Percentiles rank a stretch among this genome's conserved stretches.
Evolutionary conservation across 768 basidiomycete genomes (phyloP).

Genomic region (Lentinula lateritia): DNA sequence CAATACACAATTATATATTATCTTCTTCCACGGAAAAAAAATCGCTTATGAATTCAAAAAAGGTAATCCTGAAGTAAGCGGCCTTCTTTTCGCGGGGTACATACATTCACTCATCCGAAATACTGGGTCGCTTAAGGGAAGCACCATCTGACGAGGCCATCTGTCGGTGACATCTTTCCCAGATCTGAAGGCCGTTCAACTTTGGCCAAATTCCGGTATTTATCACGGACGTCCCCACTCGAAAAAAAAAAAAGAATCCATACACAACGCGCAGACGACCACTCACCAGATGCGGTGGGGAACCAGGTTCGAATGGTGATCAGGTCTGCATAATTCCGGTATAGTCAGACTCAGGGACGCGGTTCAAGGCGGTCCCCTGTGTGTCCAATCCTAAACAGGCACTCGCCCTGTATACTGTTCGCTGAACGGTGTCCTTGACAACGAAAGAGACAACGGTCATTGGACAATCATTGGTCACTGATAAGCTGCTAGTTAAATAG

Average conservation of each 20-base stretch:
- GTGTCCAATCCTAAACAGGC: neutral
- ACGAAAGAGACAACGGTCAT: neutral
- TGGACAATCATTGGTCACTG: neutral
- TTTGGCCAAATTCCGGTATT: neutral
- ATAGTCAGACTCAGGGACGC: neutral
- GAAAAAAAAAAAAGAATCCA: neutral
- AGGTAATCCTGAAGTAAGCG: neutral
- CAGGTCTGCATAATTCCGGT: too few species aligned
- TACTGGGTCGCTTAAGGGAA: neutral
- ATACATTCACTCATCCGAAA: neutral
- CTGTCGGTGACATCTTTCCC: neutral
- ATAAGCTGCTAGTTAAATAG: neutral
- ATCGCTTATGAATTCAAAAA: neutral
- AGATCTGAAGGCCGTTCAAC: neutral
- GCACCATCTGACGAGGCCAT: neutral
- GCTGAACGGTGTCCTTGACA: neutral
- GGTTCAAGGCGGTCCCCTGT: neutral
- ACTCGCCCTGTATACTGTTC: neutral
- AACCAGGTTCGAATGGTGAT: too few species aligned
- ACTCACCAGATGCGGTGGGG: too few species aligned
- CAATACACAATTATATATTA: neutral
- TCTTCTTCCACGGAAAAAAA: neutral
- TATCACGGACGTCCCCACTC: neutral
- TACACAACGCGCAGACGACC: too few species aligned
- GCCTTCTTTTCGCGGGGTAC: neutral